Evolutionary conservation across 2,329 filamentous ascomycete species (phyloP).

Genomic region (Colletotrichum cereale): DNA sequence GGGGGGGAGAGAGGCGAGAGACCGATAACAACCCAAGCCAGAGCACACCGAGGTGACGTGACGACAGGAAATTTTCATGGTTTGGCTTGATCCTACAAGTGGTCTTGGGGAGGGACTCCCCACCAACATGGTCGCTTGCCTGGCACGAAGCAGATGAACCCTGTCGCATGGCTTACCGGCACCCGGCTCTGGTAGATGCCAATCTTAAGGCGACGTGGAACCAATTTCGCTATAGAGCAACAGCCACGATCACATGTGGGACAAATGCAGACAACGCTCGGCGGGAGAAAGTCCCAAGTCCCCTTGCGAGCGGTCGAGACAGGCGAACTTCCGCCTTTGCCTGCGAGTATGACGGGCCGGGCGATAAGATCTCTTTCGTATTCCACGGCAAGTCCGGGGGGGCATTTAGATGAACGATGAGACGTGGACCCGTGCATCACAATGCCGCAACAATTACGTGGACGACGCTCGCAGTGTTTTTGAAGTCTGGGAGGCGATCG

Average conservation of each 20-base stretch:
- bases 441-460: background rate
- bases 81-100: slow-evolving; percentile 21
- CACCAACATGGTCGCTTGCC: slow-evolving; percentile 10
- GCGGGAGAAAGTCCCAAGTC: background rate
- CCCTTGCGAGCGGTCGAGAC: background rate
- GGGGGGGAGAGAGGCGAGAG: background rate
- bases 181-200: slow-evolving; percentile 9
- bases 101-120: slow-evolving; percentile 16
- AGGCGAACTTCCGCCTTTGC: background rate
- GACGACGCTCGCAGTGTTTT: slow-evolving; percentile 5
- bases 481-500: slow-evolving; percentile 27
- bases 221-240: slow-evolving; percentile 17
- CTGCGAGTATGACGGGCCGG: background rate
- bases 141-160: slow-evolving; percentile 23
- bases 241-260: slow-evolving; percentile 10
- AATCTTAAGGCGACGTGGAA: slow-evolving; percentile 29
- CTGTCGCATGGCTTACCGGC: slow-evolving; percentile 19
- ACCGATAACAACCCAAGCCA: background rate
- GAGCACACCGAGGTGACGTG: slow-evolving; percentile 7
- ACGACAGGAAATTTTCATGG: background rate
- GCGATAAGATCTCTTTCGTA: background rate
- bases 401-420: slow-evolving; percentile 11
- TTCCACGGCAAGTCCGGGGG: background rate
- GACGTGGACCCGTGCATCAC: background rate
- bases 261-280: slow-evolving; percentile 3